Base-by-base conservation (phyloP, 352 stramenopile genomes). In the Phytophthora hibernalis region DNA sequence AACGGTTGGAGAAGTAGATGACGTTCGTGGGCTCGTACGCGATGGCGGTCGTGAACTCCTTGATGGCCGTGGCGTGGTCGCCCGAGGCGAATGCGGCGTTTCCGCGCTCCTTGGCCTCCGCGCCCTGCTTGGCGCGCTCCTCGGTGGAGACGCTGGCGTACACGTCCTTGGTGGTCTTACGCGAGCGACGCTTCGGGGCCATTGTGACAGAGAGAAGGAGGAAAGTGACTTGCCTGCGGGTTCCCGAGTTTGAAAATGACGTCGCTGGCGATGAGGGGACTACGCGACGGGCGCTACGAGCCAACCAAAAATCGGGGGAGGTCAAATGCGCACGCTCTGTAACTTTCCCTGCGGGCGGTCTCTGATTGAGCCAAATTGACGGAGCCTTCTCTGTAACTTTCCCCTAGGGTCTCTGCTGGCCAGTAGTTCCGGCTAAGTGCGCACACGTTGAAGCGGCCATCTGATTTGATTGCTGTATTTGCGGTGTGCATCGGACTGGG, bases 1-100 rank as follows among this genome's bases (percentile, higher is more conserved):
- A 96, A 59, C 88, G 87, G 74, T 96, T 96, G 70, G 85, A 94
- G 74, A 79, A 96, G 79, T 96, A 96, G 56, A 93, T 92, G 16
- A 93, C 83, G 70, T 95, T 95, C 37, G 77, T 82, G 13, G 88
- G 88, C 75, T 96, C 87, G 77, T 92, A 94, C 20, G 83, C 85
- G 51, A 96, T 94, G 58, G 88, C 88, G 21, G 78, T 82, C 24
- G 87, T 93, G 80, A 96, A 96, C 72, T 94, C 85, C 79, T 93
- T 93, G 81, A 96, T 92, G 60, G 87, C 87, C 30, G 78, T 82
- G n/a, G 79, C 77, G 76, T 91, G 82, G 77, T 96, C 87, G 48
- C 83, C 86, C 21, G 76, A 65, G 16, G 84, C 81, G 54, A 94
- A 96, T 21, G 87, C 87, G 16, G 86, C 68, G 79, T 96, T 96